Conservation (phyloP, 495 filamentous ascomycete species). For the Viridothelium virens region DNA sequence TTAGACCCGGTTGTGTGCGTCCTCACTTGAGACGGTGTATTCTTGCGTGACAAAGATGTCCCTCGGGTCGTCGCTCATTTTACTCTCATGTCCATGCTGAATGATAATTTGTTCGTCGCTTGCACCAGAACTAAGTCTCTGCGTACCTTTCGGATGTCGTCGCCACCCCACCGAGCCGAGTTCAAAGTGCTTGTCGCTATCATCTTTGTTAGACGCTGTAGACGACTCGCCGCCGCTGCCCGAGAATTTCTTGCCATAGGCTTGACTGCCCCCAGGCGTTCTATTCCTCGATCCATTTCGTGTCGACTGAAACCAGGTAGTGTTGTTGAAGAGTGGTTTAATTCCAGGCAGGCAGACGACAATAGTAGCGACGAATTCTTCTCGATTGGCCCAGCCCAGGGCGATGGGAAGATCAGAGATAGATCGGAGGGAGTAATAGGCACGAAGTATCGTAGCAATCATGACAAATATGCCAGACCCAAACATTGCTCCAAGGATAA, state of each 20-base stretch:
- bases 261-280: background rate
- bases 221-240: background rate
- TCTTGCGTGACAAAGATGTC: conserved; percentile 9
- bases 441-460: conserved; percentile 6
- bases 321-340: conserved; percentile 9
- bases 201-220: background rate
- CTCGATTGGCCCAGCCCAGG: conserved; percentile 2
- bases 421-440: background rate
- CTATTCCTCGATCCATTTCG: background rate
- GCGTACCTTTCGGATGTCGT: background rate
- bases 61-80: background rate
- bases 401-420: conserved; percentile 8
- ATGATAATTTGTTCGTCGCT: background rate
- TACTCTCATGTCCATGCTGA: background rate
- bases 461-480: conserved; percentile 2
- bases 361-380: conserved; percentile 1
- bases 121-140: conserved; percentile 1
- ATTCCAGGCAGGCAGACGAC: conserved; percentile 4
- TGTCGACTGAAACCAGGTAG: background rate
- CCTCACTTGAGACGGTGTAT: conserved; percentile 6
- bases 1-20: conserved; percentile 3
- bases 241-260: background rate
- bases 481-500: background rate
- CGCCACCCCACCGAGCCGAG: background rate
- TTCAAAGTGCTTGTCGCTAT: conserved; percentile 1